These are phyloP conservation scores for Rhodotorula graminis DNA, from an alignment of 768 basidiomycete species.

Conservation along the genomic window DNA sequence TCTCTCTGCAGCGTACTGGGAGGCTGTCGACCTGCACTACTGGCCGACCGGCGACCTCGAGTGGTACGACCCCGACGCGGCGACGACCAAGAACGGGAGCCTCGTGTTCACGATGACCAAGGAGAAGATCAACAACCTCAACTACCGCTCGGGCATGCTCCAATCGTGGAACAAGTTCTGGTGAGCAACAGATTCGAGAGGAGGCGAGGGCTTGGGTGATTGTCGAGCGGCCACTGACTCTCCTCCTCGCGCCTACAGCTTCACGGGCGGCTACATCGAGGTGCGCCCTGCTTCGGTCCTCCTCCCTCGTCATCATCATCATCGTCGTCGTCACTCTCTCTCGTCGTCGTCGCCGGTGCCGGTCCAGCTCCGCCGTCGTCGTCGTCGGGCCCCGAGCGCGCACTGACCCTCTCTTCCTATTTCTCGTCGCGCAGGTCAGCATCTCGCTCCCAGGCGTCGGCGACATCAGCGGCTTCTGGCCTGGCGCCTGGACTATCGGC, in stretches of 20 bases:
- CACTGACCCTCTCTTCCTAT: too few relatives aligned
- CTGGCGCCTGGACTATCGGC: slow-evolving; percentile 17
- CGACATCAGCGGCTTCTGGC: slow-evolving; percentile 17
- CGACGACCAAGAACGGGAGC: slow-evolving; percentile 67
- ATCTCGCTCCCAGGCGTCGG: slow-evolving; percentile 37
- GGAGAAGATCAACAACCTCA: slow-evolving; percentile 68
- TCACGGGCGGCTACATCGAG: slow-evolving; percentile 82
- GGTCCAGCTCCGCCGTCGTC: too few relatives aligned
- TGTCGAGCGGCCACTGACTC: too few relatives aligned
- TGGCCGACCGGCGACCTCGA: slow-evolving; percentile 61
- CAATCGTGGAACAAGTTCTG: slow-evolving; percentile 86
- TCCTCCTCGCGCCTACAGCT: slow-evolving; percentile 49
- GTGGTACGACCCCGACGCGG: slow-evolving; percentile 79
- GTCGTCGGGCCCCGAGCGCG: too few relatives aligned
- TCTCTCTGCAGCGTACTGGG: slow-evolving; percentile 38
- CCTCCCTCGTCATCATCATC: too few relatives aligned
- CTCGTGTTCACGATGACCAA: slow-evolving; percentile 63
- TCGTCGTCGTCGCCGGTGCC: too few relatives aligned
- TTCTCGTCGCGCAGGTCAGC: background rate
- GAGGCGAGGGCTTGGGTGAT: too few relatives aligned
- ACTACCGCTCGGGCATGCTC: slow-evolving; percentile 70
- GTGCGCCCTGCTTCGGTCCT: slow-evolving; percentile 21
- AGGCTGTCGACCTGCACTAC: slow-evolving; percentile 49
- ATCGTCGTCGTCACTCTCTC: too few relatives aligned
- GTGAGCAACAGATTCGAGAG: too few relatives aligned